Percentiles rank a stretch among this genome's conserved stretches.
phyloP scores from a whole-genome alignment of 2,329 filamentous ascomycete genomes.

The Simplicillium aogashimaense region DNA sequence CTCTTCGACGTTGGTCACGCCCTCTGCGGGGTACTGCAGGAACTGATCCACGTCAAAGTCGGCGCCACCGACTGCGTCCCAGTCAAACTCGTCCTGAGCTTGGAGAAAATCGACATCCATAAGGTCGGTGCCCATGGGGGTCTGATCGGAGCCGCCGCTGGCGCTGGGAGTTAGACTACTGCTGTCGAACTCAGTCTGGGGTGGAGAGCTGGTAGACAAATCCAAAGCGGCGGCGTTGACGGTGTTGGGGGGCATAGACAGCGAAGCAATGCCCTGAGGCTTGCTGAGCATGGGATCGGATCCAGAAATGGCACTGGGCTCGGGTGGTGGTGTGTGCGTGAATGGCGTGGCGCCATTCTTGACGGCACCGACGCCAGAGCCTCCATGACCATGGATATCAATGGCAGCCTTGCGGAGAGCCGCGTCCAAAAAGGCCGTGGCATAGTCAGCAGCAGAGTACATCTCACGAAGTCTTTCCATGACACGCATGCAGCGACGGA shows the following conservation, averaged over 20 bases:
- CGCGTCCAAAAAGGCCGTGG: slow-evolving; percentile 88
- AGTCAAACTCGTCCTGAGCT: slow-evolving; percentile 40
- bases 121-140: slow-evolving; percentile 21
- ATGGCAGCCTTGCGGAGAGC: slow-evolving; percentile 82
- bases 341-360: slow-evolving; percentile 23
- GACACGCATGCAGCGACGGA: slow-evolving; percentile 86
- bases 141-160: slow-evolving; percentile 32
- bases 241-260: slow-evolving; percentile 22
- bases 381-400: slow-evolving; percentile 40
- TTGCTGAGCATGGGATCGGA: slow-evolving; percentile 27
- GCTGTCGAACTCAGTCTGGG: slow-evolving; percentile 31
- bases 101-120: slow-evolving; percentile 37
- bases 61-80: slow-evolving; percentile 40
- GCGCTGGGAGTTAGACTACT: slow-evolving; percentile 33
- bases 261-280: slow-evolving; percentile 14
- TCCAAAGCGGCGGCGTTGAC: slow-evolving; percentile 25
- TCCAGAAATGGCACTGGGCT: slow-evolving; percentile 19
- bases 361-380: slow-evolving; percentile 21
- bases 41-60: slow-evolving; percentile 50
- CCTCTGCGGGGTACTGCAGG: slow-evolving; percentile 46
- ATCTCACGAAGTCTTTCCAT: slow-evolving; percentile 81
- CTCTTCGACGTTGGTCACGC: slow-evolving; percentile 27
- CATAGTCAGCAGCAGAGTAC: slow-evolving; percentile 90
- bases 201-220: slow-evolving; percentile 28
- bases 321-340: slow-evolving; percentile 43